Base-by-base conservation (phyloP, 148 eudicot genomes). In the Persicaria maculosa region DNA sequence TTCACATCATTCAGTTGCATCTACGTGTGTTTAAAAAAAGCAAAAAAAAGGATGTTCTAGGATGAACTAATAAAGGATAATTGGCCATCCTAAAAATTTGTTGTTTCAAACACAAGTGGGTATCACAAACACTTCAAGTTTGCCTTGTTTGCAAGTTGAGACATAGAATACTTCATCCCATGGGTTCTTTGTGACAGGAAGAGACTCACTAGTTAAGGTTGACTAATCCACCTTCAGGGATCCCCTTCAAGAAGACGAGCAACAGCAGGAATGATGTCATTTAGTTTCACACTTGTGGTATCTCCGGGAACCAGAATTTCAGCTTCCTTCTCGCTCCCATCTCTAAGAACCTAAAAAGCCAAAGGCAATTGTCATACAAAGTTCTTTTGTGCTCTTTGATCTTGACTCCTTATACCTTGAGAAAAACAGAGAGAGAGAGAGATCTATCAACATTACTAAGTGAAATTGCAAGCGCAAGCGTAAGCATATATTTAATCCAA, bases 51-150 rank as follows among this genome's bases (percentile, higher is more conserved):
- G n/a, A n/a, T n/a, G n/a, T n/a, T n/a, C n/a, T n/a, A n/a, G n/a
- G n/a, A n/a, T n/a, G n/a, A n/a, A n/a, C n/a, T n/a, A n/a, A n/a
- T n/a, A n/a, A n/a, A n/a, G n/a, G n/a, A n/a, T n/a, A n/a, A n/a
- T n/a, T n/a, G n/a, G n/a, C n/a, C n/a, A n/a, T n/a, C n/a, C n/a
- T n/a, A n/a, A n/a, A n/a, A n/a, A n/a, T n/a, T n/a, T n/a, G n/a
- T n/a, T n/a, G n/a, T n/a, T n/a, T n/a, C n/a, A n/a, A 43, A 94
- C 98, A 25, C 98, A 97, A n/a, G 98, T 94, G 68, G 98, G 97
- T 47, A 94, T 94, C 10, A 94, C 98, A 43, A 94, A 90, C 8
- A 97, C 98, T 76, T 94, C 91, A 10, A 94, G 75, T 57, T 94
- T 97, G 54, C 98, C 98, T 73, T 94, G 98, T 73, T 94, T 94